phyloP scores from a whole-genome alignment of 1,284 basidiomycete genomes.

The Macrocystidia cucumis region DNA sequence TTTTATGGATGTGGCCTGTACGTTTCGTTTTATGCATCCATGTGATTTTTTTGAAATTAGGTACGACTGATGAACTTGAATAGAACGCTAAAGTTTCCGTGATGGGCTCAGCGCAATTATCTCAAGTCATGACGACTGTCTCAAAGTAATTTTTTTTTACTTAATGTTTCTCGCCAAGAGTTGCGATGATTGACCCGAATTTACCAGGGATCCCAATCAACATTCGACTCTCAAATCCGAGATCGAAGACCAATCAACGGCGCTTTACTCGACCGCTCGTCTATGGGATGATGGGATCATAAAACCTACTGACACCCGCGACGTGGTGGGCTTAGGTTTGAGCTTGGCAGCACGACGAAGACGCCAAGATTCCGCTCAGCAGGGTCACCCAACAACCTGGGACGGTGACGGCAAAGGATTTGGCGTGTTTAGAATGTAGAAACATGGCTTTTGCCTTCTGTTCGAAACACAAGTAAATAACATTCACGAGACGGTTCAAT shows the following conservation, averaged over 20 bases:
- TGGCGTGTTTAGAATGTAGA: constrained; percentile 87
- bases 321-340: constrained; percentile 80
- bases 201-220: constrained; percentile 62
- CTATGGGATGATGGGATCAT: constrained; percentile 97
- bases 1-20: constrained; percentile 98
- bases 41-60: constrained; percentile 8
- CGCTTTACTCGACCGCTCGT: constrained; percentile 82
- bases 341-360: constrained; percentile 58
- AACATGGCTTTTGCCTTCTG: no score
- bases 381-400: constrained; percentile 43
- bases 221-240: constrained; percentile 68
- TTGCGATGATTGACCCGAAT: constrained; percentile 4
- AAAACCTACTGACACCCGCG: constrained; percentile 84
- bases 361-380: constrained; percentile 13
- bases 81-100: constrained; percentile 93
- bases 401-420: constrained; percentile 72
- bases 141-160: constrained; percentile 53
- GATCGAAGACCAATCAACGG: constrained; percentile 84
- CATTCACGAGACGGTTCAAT: no score
- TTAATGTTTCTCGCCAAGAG: no score
- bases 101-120: constrained; percentile 92
- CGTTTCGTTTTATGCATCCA: constrained; percentile 20
- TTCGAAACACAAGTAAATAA: no score
- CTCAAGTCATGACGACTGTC: constrained; percentile 87
- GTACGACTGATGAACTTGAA: constrained; percentile 6